Percentiles rank a stretch among this genome's conserved stretches.
These are phyloP conservation scores for Trametes maxima DNA, from an alignment of 768 basidiomycete species.

Conservation along the genomic window DNA sequence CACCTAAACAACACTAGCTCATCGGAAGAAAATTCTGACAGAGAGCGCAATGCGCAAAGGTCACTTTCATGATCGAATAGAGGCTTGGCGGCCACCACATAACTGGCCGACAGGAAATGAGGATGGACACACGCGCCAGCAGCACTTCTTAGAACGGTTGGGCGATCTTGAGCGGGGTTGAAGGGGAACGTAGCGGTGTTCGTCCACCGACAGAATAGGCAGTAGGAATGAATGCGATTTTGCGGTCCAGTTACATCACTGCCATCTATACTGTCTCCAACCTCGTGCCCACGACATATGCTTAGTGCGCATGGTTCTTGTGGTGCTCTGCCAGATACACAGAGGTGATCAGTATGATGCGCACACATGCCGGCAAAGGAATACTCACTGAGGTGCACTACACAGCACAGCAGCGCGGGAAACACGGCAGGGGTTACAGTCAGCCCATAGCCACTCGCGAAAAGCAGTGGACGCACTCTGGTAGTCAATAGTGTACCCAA, in stretches of 20 bases:
- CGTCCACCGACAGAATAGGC: not conserved
- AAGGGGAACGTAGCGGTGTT: too few species aligned
- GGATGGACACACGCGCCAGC: not conserved
- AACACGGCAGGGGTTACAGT: conserved; percentile 4
- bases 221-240: not conserved
- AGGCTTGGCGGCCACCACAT: too few species aligned
- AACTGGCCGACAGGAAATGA: too few species aligned
- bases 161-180: too few species aligned
- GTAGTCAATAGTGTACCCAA: conserved; percentile 89
- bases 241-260: conserved; percentile 10
- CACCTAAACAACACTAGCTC: too few species aligned
- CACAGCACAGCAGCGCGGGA: conserved; percentile 3
- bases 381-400: conserved; percentile 84
- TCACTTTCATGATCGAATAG: too few species aligned
- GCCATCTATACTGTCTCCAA: conserved; percentile 20
- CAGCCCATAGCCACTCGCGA: not conserved
- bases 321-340: conserved; percentile 64
- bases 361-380: not conserved
- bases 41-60: too few species aligned
- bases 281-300: conserved; percentile 2
- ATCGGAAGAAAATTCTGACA: too few species aligned
- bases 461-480: conserved; percentile 64
- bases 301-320: conserved; percentile 87
- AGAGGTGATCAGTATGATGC: conserved; percentile 25
- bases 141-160: not conserved